Evolutionary conservation across 2,329 filamentous ascomycete genomes (phyloP).

Genomic region (Daldinia eschscholtzii): DNA sequence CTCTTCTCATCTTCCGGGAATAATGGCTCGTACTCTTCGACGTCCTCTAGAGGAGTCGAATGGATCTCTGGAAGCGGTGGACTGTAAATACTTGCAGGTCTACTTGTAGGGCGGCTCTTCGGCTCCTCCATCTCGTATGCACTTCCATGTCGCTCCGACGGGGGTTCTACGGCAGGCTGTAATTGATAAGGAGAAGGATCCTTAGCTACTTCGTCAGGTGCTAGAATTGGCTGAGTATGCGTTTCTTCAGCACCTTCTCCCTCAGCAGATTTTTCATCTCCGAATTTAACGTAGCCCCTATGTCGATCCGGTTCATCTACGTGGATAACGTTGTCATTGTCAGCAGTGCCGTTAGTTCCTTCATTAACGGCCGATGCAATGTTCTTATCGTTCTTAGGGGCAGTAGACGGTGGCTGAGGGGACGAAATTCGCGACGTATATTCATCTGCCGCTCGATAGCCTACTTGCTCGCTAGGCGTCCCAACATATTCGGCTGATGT

Average conservation of each 20-base stretch:
- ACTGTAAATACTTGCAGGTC: constrained; percentile 73
- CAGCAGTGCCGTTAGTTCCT: constrained; percentile 53
- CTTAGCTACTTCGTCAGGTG: constrained; percentile 87
- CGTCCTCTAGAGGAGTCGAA: constrained; percentile 82
- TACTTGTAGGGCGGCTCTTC: constrained; percentile 73
- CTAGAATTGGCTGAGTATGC: constrained; percentile 84
- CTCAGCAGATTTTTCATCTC: constrained; percentile 62
- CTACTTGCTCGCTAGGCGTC: constrained; percentile 91
- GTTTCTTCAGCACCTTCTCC: constrained; percentile 68
- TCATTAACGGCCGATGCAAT: constrained; percentile 48
- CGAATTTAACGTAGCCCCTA: constrained; percentile 59
- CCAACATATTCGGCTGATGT: constrained; percentile 72
- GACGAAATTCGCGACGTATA: constrained; percentile 82
- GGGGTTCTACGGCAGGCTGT: constrained; percentile 85
- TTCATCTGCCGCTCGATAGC: constrained; percentile 87
- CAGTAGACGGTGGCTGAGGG: constrained; percentile 67
- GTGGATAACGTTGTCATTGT: constrained; percentile 77
- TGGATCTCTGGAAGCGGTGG: constrained; percentile 66
- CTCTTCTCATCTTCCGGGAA: constrained; percentile 82
- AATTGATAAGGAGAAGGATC: constrained; percentile 75
- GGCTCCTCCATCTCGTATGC: constrained; percentile 68
- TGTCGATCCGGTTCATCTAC: constrained; percentile 74
- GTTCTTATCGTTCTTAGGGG: constrained; percentile 55
- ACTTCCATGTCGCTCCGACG: constrained; percentile 72
- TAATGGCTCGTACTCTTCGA: constrained; percentile 94